These are phyloP conservation scores for Myriosclerotinia scirpicola DNA, from an alignment of 2,329 filamentous ascomycete genomes.

Conservation along the genomic window DNA sequence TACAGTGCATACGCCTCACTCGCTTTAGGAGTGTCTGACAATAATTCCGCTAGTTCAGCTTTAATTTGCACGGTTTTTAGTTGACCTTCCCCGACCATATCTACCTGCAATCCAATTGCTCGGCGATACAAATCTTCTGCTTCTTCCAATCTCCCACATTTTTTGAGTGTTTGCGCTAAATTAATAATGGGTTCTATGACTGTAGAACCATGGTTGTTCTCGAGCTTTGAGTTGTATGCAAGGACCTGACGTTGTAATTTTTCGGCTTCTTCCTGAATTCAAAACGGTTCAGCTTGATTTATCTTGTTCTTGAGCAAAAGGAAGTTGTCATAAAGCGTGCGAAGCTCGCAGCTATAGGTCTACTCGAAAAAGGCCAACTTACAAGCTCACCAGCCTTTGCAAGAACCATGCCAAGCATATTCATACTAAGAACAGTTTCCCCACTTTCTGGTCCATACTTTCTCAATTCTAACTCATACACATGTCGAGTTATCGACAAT, in stretches of 20 bases:
- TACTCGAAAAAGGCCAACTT: not conserved
- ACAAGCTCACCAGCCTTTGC: not conserved
- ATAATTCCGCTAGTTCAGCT: too few relatives aligned
- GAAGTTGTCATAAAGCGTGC: not conserved
- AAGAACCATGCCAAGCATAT: not conserved
- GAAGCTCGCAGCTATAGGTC: not conserved
- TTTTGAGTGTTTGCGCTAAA: not conserved
- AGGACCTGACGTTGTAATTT: not conserved
- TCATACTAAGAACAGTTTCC: not conserved
- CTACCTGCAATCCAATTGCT: not conserved
- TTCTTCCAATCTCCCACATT: not conserved
- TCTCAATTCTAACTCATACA: not conserved
- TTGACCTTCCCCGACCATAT: not conserved
- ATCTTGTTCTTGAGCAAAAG: too few relatives aligned
- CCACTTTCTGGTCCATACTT: not conserved
- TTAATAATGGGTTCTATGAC: not conserved
- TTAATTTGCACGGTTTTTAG: not conserved
- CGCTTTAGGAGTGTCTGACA: not conserved
- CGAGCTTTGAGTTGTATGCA: too few relatives aligned
- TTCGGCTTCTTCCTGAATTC: not conserved
- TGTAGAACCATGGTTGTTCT: not conserved
- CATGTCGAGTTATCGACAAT: not conserved
- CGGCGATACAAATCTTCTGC: not conserved
- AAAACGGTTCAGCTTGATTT: not conserved
- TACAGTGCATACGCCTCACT: not conserved